Evolutionary conservation across 441 rosid species (phyloP), one percentile per base, ranked within the genome.

Genomic region (Omphalea diandra): DNA sequence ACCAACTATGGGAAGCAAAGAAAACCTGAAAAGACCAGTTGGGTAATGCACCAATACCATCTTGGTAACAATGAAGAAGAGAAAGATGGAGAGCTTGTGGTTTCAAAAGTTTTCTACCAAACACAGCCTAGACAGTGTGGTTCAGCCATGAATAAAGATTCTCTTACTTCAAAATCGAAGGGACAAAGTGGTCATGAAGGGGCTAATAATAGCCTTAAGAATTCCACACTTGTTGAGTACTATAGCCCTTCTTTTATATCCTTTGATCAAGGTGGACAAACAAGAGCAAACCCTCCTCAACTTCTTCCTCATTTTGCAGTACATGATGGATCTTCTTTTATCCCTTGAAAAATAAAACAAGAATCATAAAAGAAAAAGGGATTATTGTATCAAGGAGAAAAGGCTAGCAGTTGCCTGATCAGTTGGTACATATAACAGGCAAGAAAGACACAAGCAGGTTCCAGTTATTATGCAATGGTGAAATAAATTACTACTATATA

Each of bases 1-100:
- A 90, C 96, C 38, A 95, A 95, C 78, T 92, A 90, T 56, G 97
- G 99, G 2, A 87, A 93, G 73, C 94, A 89, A 67, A 86, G 81
- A 75, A 95, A 95, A 72, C 95, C 99, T 0, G 99, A 93, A 79
- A 95, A 95, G 61, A 95, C 98, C 43, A 90, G 85, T 68, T 95
- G 99, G 99, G 96, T 94, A 43, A 94, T 94, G 97, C 98, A 94
- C 75, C 98, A 94, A 65, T 94, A 94, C 78, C 98, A 94, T 79
- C 82, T 93, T 50, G 99, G 99, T 10, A 71, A 80, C 70, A 81
- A 83, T 27, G 95, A 93, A 65, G 97, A 93, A 59, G 99, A 95
- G 76, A 93, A 83, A 81, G 97, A 95, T 56, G 98, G 99, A 3
- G 98, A 93, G 73, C 81, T 92, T 8, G 98, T 93, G 11, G 84